These are phyloP conservation scores for Kodamaea alishanica DNA, from an alignment of 1,139 yeast species.

Conservation along the genomic window DNA sequence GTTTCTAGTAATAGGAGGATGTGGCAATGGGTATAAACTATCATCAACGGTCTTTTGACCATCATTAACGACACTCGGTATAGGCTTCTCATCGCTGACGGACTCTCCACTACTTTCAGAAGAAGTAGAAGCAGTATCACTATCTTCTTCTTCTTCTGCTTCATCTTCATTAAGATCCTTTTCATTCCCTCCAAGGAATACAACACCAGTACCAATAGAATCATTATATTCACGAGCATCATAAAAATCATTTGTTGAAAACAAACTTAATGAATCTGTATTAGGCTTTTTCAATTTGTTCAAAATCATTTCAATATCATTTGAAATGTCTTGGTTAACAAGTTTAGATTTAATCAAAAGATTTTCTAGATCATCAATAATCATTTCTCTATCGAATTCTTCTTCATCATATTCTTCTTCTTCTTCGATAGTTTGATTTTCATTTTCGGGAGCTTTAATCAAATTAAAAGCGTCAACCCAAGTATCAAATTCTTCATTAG, in stretches of 20 bases:
- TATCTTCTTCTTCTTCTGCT: slow-evolving; percentile 16
- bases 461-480: slow-evolving; percentile 80
- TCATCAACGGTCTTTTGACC: slow-evolving; percentile 20
- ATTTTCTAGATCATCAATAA: slow-evolving; percentile 15
- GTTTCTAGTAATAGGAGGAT: slow-evolving; percentile 50
- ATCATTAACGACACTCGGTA: not conserved
- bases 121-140: slow-evolving; percentile 13
- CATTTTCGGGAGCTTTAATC: slow-evolving; percentile 28
- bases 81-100: not conserved
- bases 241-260: slow-evolving; percentile 47
- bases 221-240: slow-evolving; percentile 65
- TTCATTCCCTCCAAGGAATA: slow-evolving; percentile 25
- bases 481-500: slow-evolving; percentile 60
- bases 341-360: slow-evolving; percentile 18
- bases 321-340: slow-evolving; percentile 14
- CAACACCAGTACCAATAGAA: slow-evolving; percentile 34
- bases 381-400: slow-evolving; percentile 7
- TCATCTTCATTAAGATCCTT: slow-evolving; percentile 13
- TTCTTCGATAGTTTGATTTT: slow-evolving; percentile 6
- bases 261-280: slow-evolving; percentile 27
- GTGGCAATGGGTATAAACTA: slow-evolving; percentile 64
- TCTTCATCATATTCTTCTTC: slow-evolving; percentile 11
- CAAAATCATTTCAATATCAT: slow-evolving; percentile 20
- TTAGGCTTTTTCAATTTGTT: slow-evolving; percentile 10
- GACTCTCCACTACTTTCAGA: slow-evolving; percentile 8